Base-by-base conservation (phyloP, 345 rosid species). In the Gynandropsis gynandra region DNA sequence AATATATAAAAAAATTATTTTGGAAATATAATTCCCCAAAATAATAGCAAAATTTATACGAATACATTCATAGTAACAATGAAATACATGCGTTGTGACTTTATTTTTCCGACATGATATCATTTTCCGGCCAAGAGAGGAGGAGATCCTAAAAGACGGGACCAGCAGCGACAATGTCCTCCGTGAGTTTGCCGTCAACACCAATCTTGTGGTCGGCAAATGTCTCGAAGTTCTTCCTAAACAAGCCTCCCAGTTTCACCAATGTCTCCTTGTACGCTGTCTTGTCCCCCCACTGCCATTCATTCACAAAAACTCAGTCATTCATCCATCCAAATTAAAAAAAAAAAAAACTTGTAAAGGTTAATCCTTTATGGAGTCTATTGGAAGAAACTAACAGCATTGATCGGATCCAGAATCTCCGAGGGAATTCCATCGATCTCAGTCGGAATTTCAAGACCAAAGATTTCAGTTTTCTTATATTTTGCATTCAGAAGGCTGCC, bases 81-180 rank as follows among this genome's bases (percentile, higher is more conserved):
- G n/a, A n/a, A n/a, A n/a, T n/a, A n/a, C n/a, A n/a, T n/a, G n/a
- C n/a, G n/a, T n/a, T n/a, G n/a, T n/a, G n/a, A n/a, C n/a, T 24
- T 24, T 24, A 24, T 24, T 24, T 24, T 24, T 24, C 5, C 29
- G 29, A 2, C 29, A 24, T 24, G 29, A 24, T 24, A 24, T 24
- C 29, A 24, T 24, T 24, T 24, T 41, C 45, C 45, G 16, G 41
- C n/a, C n/a, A n/a, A n/a, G n/a, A n/a, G n/a, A n/a, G n/a, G n/a
- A n/a, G n/a, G n/a, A n/a, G n/a, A n/a, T n/a, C 14, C 50, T 67
- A 89, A 42, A 73, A 76, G 67, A n/a, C 65, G 3, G 96, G 95
- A 66, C 98, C 95, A 48, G 96, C 98, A 0, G 95, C 80, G 4
- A 79, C 74, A 58, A 90, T 87, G 80, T 90, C 89, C 60, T 73